Evolutionary conservation across 2,329 filamentous ascomycete genomes (phyloP).

Genomic region (Delphinella strobiligena): DNA sequence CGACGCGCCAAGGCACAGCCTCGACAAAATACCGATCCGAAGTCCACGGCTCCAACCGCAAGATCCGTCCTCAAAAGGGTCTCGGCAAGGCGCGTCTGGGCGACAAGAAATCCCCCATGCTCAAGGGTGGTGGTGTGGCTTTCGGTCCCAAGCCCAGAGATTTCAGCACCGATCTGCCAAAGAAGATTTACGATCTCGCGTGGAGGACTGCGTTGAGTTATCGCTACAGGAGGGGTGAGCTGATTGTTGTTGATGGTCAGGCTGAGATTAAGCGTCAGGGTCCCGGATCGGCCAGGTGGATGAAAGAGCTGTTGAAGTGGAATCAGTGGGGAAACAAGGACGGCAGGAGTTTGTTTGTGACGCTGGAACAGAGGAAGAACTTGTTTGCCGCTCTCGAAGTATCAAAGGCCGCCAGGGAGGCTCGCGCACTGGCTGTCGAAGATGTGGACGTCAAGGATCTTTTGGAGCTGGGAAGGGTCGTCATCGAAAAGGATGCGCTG

Average conservation of each 20-base stretch:
- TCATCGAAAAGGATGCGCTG: slow-evolving; percentile 76
- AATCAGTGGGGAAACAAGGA: slow-evolving; percentile 57
- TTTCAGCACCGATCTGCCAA: slow-evolving; percentile 71
- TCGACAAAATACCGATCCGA: slow-evolving; percentile 70
- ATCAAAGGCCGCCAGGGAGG: slow-evolving; percentile 48
- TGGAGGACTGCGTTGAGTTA: slow-evolving; percentile 92
- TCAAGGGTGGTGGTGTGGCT: slow-evolving; percentile 73
- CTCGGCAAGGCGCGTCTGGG: slow-evolving; percentile 68
- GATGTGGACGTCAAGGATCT: slow-evolving; percentile 95
- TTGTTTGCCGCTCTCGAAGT: slow-evolving; percentile 56
- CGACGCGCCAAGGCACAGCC: slow-evolving; percentile 75
- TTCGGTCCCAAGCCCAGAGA: slow-evolving; percentile 88
- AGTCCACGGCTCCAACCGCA: slow-evolving; percentile 70
- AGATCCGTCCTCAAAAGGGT: slow-evolving; percentile 81
- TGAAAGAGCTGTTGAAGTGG: slow-evolving; percentile 54
- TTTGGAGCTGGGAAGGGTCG: slow-evolving; percentile 68
- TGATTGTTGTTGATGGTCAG: slow-evolving; percentile 71
- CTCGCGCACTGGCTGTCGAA: slow-evolving; percentile 54
- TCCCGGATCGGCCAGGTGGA: slow-evolving; percentile 34
- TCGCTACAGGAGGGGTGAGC: slow-evolving; percentile 74
- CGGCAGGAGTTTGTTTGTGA: slow-evolving; percentile 67
- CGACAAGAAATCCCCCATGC: slow-evolving; percentile 67
- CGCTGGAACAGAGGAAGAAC: slow-evolving; percentile 45
- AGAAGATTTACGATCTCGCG: slow-evolving; percentile 88
- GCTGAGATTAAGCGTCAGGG: slow-evolving; percentile 51